Evolutionary conservation across 2,329 filamentous ascomycete genomes (phyloP), one percentile per base, ranked within the genome.

Genomic region (Ascochyta koolunga): DNA sequence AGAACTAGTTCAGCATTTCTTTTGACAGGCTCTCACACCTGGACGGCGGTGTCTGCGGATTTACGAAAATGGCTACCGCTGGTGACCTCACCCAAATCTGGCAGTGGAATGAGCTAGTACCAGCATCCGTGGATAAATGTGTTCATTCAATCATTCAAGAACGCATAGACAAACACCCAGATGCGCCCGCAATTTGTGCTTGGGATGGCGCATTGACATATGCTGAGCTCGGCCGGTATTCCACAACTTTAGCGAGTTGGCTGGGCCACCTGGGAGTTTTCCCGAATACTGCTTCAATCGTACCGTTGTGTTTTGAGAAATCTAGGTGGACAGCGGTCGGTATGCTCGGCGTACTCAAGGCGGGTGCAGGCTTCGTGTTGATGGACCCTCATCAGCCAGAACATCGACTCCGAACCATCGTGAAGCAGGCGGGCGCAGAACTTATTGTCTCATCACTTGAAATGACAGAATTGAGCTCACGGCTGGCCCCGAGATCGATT

Each of bases 311-410:
- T 25, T 53, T 50, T 15, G 54, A 67, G 21, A 68, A 67, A 41
- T 61, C 59, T 0, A 22, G n/a, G 15, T 51, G 49, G 44, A 54
- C 56, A 9, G n/a, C 61, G 4, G 65, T 78, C 21, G 67, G 75
- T 18, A 72, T 78, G 18, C 59, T 79, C 15, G 77, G 69, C 24
- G 70, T 65, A 10, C 52, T 78, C 48, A 78, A 78, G 52, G 71
- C 75, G 10, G 77, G 77, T 2, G 71, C 66, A 29, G 74, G 72
- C 5, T 78, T 74, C 71, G 78, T 73, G 56, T 19, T 24, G 25
- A 24, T 56, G 4, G 39, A 36, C 27, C 16, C 65, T 70, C 4
- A 40, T 3, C 11, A 24, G 5, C 52, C 52, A 2, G 5, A 6
- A 2, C 15, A 11, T 15, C 40, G 40, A 8, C 16, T 31, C 4